Conservation (phyloP, 208 protist species). For the Trypanosoma boissoni region DNA sequence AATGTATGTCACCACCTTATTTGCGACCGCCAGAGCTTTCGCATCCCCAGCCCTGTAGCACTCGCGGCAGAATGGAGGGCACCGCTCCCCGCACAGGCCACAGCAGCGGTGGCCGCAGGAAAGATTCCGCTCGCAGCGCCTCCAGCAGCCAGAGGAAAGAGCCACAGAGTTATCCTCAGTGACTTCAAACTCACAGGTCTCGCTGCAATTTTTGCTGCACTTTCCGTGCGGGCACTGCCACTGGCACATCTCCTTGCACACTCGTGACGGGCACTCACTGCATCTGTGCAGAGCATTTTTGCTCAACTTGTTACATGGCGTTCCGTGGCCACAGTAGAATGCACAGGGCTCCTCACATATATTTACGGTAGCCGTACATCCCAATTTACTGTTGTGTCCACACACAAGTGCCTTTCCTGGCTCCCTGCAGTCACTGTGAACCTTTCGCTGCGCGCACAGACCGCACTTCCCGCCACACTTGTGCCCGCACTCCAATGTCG, state of each 20-base stretch:
- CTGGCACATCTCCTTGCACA: conserved; percentile 19
- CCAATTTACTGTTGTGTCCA: conserved; percentile 10
- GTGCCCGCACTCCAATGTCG: conserved; percentile 15
- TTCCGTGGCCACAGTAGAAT: conserved; percentile 1
- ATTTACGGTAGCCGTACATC: neutral
- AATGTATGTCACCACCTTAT: neutral
- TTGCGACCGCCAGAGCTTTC: neutral
- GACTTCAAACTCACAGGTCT: conserved; percentile 21
- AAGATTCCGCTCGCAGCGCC: conserved; percentile 24
- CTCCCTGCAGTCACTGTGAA: neutral
- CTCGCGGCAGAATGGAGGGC: conserved; percentile 25
- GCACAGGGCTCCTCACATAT: conserved; percentile 6
- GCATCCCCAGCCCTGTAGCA: conserved; percentile 17
- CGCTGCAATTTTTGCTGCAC: conserved; percentile 13
- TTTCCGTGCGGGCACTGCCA: conserved; percentile 18
- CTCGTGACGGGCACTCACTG: conserved; percentile 1
- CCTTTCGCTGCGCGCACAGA: neutral
- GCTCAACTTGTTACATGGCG: neutral
- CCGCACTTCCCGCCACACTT: conserved; percentile 8
- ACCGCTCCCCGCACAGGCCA: conserved; percentile 52
- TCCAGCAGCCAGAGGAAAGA: conserved; percentile 15
- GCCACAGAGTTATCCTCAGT: neutral
- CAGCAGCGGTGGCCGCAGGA: conserved; percentile 23
- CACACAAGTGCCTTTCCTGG: conserved; percentile 4
- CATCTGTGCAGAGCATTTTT: neutral